Evolutionary conservation across 140 eudicot genomes (phyloP).

Genomic region (Senecio squalidus): DNA sequence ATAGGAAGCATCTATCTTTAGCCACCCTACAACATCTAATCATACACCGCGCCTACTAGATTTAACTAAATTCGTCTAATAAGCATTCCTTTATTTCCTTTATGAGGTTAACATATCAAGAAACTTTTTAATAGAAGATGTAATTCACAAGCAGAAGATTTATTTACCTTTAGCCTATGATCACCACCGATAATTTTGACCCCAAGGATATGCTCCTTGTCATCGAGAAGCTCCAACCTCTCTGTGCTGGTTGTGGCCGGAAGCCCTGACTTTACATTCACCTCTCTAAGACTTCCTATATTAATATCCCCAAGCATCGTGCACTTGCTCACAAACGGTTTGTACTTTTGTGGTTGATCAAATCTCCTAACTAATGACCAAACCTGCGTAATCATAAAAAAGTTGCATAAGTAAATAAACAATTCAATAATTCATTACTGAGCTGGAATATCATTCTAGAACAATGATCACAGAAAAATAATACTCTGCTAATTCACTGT

Average conservation of each 20-base stretch:
- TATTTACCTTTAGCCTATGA: conserved; percentile 62
- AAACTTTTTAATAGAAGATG: too few species aligned
- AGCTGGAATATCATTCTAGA: conserved; percentile 2
- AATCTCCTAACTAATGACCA: conserved; percentile 78
- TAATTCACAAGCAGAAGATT: neutral
- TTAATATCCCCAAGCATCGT: conserved; percentile 49
- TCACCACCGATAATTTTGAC: conserved; percentile 68
- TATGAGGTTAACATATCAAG: too few species aligned
- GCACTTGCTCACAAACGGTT: conserved; percentile 68
- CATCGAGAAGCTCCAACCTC: conserved; percentile 63
- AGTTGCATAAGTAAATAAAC: neutral
- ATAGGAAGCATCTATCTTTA: too few species aligned
- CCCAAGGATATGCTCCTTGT: conserved; percentile 63
- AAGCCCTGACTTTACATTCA: conserved; percentile 72
- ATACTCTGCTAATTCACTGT: too few species aligned
- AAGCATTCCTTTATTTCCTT: too few species aligned
- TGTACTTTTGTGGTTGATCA: conserved; percentile 77
- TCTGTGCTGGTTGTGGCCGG: conserved; percentile 80
- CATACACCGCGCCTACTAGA: too few species aligned
- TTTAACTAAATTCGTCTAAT: too few species aligned
- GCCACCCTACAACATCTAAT: too few species aligned
- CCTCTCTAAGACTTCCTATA: conserved; percentile 73
- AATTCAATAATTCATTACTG: neutral
- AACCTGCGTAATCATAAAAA: conserved; percentile 32
- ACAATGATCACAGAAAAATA: too few species aligned